Evolutionary conservation across 495 filamentous ascomycete species (phyloP), one percentile per base, ranked within the genome.

Genomic region (Aspergillus kassunensis): DNA sequence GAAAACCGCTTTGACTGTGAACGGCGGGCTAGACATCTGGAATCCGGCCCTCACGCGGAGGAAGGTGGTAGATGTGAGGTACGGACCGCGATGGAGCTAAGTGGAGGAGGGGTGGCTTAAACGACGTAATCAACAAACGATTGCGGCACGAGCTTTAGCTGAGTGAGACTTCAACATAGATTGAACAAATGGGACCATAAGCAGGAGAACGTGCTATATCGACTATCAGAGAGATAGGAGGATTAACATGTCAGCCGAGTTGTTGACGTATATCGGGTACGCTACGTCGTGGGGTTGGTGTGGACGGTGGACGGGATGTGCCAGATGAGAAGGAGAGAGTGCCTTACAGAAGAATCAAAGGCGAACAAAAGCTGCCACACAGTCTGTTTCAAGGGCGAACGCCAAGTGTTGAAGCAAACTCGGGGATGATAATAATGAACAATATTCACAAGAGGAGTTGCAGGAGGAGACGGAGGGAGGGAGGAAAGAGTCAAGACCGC

Each of bases 1-100:
- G 74, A 86, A 97, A 60, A 97, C 70, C 53, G 92, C 89, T 79
- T 89, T 93, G 72, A 97, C 93, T 69, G 87, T 95, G 74, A 97
- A 97, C 49, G 87, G 86, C 57, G 82, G 81, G 58, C 68, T 74
- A 65, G 87, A 77, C 89, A 93, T 95, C 66, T 73, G 80, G 53
- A 63, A 61, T 54, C 58, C 49, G 56, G 44, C 56, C 57, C 60
- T 51, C 59, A 54, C 57, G 35, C 54, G 51, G 53, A 54, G 43
- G 42, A 44, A 44, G 57, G 55, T 62, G 56, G 51, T 54, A 13
- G 4, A 44, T 20, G 23, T 25, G 30, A 27, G 49, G 57, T 49
- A 58, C 45, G 16, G 62, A 46, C 56, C 50, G 30, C 37, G 20
- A 52, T 42, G 49, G 39, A 43, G 40, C 39, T 35, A 37, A 27